A percentile compares a stretch with the other conserved stretches of the same genome.
Evolutionary conservation across 139 green algal species (phyloP).

Genomic region (Chlorella vulgaris): DNA sequence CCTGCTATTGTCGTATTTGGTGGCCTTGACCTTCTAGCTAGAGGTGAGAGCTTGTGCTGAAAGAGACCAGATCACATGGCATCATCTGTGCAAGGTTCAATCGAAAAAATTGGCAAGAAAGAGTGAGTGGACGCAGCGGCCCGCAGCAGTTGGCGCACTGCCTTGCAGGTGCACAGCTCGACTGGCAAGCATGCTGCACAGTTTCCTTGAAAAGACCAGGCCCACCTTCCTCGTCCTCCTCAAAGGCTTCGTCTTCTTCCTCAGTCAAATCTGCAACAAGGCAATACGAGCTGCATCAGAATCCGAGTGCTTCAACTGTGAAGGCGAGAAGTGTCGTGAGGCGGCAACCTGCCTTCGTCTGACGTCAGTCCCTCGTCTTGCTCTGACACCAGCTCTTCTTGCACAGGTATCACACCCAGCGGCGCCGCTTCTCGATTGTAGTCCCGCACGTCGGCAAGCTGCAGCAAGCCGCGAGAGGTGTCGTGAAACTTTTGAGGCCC

Average conservation of each 20-base stretch:
- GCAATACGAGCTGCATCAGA: neutral
- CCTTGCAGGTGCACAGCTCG: neutral
- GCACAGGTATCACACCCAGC: conserved; percentile 13
- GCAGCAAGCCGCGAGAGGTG: neutral
- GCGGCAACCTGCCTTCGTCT: conserved; percentile 16
- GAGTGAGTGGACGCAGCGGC: too few relatives aligned
- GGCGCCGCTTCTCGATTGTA: conserved; percentile 15
- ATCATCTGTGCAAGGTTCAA: neutral
- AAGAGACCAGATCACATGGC: neutral
- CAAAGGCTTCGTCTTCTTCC: neutral
- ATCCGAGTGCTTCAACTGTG: neutral
- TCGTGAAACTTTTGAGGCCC: too few relatives aligned
- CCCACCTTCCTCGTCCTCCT: conserved; percentile 1
- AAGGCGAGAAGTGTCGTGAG: too few relatives aligned
- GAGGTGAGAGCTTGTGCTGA: too few relatives aligned
- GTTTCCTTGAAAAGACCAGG: too few relatives aligned
- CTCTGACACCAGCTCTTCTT: conserved; percentile 30
- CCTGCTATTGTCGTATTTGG: too few relatives aligned
- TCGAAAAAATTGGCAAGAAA: neutral
- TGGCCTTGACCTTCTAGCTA: too few relatives aligned
- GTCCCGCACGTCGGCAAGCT: conserved; percentile 13
- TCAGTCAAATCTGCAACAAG: conserved; percentile 30
- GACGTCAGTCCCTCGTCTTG: conserved; percentile 7
- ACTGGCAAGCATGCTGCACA: neutral
- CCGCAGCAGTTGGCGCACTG: neutral